These are phyloP conservation scores for Somion occarium DNA, from an alignment of 1,284 basidiomycete species.

Conservation along the genomic window DNA sequence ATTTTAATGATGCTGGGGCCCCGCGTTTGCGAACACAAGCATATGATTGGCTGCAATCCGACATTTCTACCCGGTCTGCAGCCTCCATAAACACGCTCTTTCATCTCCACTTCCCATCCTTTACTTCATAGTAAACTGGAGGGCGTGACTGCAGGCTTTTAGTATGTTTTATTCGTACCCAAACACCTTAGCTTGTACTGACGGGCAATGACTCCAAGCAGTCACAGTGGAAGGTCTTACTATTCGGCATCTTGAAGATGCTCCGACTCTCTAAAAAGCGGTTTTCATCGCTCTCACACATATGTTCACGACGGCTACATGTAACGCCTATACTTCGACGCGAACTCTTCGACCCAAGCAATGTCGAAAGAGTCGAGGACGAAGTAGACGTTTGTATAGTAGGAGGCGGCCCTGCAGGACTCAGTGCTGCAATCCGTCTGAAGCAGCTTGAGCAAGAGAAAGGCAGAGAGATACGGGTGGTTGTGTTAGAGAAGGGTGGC, in stretches of 20 bases:
- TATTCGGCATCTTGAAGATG: not conserved
- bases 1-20: no score
- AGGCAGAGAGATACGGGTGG: constrained; percentile 81
- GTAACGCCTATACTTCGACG: constrained; percentile 25
- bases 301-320: constrained; percentile 19
- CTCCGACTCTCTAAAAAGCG: not conserved
- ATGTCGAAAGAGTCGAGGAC: constrained; percentile 75
- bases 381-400: constrained; percentile 97
- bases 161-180: no score
- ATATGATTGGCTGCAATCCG: not conserved
- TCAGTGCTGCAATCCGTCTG: constrained; percentile 93
- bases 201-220: no score
- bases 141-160: no score
- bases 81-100: no score
- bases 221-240: no score
- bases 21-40: not conserved
- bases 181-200: no score
- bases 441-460: constrained; percentile 89
- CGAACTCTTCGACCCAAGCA: constrained; percentile 41
- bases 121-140: no score
- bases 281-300: not conserved
- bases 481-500: constrained; percentile 92
- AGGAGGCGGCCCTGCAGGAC: constrained; percentile 91
- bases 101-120: no score
- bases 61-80: no score